Percentiles rank a stretch among this genome's conserved stretches.
These are phyloP conservation scores for Vigna radiata DNA, from an alignment of 306 rosid genomes.

Conservation along the genomic window DNA sequence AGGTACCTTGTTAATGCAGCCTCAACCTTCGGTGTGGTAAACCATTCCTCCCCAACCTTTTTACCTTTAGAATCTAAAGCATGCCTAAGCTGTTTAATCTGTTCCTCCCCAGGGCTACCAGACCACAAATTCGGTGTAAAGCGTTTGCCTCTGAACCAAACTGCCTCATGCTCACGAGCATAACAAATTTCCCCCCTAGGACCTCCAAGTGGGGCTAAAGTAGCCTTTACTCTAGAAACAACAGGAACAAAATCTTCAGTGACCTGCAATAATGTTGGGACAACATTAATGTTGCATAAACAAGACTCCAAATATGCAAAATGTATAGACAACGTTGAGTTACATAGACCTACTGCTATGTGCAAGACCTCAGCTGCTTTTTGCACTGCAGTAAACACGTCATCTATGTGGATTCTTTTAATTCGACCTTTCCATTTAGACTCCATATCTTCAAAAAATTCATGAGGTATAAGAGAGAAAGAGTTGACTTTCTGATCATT, in stretches of 20 bases:
- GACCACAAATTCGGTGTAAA: constrained; percentile 81
- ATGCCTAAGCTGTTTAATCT: constrained; percentile 81
- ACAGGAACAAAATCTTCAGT: constrained; percentile 85
- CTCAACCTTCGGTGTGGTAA: constrained; percentile 84
- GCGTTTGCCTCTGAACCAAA: constrained; percentile 96
- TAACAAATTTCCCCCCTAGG: constrained; percentile 93
- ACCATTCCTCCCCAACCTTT: constrained; percentile 97
- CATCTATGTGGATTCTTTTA: constrained; percentile 78
- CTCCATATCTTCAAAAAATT: constrained; percentile 93
- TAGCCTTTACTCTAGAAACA: constrained; percentile 81
- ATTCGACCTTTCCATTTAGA: constrained; percentile 90
- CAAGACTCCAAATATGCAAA: constrained; percentile 35
- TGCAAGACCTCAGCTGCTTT: constrained; percentile 78
- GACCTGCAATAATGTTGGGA: constrained; percentile 58
- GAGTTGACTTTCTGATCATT: constrained; percentile 71
- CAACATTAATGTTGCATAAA: constrained; percentile 29
- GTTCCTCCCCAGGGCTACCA: constrained; percentile 84
- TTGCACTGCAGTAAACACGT: constrained; percentile 68
- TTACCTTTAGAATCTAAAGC: constrained; percentile 95
- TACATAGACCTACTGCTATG: constrained; percentile 68
- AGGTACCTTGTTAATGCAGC: constrained; percentile 77
- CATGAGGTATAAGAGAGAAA: constrained; percentile 70
- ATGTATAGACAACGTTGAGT: constrained; percentile 36
- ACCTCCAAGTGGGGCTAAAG: constrained; percentile 78
- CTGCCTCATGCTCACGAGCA: constrained; percentile 86